A percentile compares a stretch with the other conserved stretches of the same genome.
Evolutionary conservation across 345 rosid genomes (phyloP).

Genomic region (Ceriops tagal): DNA sequence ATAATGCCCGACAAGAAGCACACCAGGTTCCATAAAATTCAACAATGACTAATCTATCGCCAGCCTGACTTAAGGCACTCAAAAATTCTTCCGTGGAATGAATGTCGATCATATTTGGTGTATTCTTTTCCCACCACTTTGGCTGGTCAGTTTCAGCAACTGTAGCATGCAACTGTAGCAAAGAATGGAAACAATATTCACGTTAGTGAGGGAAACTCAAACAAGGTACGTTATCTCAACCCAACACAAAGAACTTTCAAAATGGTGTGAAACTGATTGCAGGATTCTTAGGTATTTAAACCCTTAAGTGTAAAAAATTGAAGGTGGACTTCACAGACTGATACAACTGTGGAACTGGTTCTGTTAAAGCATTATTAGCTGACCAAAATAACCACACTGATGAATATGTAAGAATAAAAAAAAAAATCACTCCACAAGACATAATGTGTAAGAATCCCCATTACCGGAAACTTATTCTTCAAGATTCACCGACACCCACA

Average conservation of each 20-base stretch:
- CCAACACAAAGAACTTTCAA: not conserved
- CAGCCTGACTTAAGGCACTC: slow-evolving; percentile 65
- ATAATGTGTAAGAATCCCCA: too few species aligned
- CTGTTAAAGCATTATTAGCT: not conserved
- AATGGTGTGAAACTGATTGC: too few species aligned
- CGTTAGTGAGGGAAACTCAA: not conserved
- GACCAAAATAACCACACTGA: not conserved
- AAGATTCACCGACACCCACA: too few species aligned
- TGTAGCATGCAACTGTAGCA: slow-evolving; percentile 56
- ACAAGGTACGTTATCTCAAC: slow-evolving; percentile 6
- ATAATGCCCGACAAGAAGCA: slow-evolving; percentile 87
- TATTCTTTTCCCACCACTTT: slow-evolving; percentile 91
- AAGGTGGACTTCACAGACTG: not conserved
- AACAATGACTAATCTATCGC: slow-evolving; percentile 80
- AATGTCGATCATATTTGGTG: slow-evolving; percentile 83
- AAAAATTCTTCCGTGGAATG: slow-evolving; percentile 86
- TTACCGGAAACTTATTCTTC: too few species aligned
- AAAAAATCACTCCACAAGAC: not conserved
- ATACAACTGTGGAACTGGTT: not conserved
- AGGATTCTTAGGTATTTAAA: too few species aligned
- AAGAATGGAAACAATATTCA: slow-evolving; percentile 7
- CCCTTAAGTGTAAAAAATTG: not conserved
- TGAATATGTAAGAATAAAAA: not conserved
- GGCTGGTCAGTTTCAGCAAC: slow-evolving; percentile 70
- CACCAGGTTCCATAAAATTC: slow-evolving; percentile 98